Base-by-base conservation (phyloP, 768 basidiomycete species). In the Suillus tomentosus region DNA sequence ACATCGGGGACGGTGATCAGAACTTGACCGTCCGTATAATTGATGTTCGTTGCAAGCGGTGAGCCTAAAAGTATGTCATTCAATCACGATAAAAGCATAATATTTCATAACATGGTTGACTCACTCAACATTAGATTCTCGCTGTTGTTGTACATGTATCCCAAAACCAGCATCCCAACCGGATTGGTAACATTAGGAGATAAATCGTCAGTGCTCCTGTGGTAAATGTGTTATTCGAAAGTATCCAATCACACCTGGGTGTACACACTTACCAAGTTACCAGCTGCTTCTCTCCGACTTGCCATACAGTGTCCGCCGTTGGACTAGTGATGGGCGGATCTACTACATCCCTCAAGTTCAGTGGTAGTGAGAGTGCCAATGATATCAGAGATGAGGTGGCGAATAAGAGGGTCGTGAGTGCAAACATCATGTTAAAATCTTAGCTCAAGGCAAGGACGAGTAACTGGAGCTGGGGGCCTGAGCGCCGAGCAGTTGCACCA, bases 291-390 rank as follows among this genome's bases (percentile, higher is more conserved):
- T 80, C 63, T 6, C 82, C 82, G 14, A 81, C 75, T 34, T 71
- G 69, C 85, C 84, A 85, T 36, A 82, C 73, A 5, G 80, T 78
- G 13, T 67, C 68, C 0, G 74, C 70, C 11, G 71, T 74, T 17
- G 85, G 84, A 64, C 73, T 79, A 48, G 78, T 79, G 66, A 85
- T 76, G 5, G 81, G 83, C 1, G 85, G 85, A 45, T 71, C 74
- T 31, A 79, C 82, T 42, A 84, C 84, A 64, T 84, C 83, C 64
- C 84, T 78, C 62, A 36, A 17, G 1, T 40, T 65, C 11, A 82
- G 56, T 48, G 81, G 81, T 17, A 74, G 64, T 27, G 80, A 75
- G 15, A 68, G 61, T 14, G 71, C 71, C 24, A 67, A 60, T 13
- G 47, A 63, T n/a, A 70, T 63, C 51, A 70, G 47, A 42, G 62